Percentiles rank a stretch among this genome's conserved stretches.
Conservation (phyloP, 1,284 basidiomycete genomes). For the Vanrija humicola region DNA sequence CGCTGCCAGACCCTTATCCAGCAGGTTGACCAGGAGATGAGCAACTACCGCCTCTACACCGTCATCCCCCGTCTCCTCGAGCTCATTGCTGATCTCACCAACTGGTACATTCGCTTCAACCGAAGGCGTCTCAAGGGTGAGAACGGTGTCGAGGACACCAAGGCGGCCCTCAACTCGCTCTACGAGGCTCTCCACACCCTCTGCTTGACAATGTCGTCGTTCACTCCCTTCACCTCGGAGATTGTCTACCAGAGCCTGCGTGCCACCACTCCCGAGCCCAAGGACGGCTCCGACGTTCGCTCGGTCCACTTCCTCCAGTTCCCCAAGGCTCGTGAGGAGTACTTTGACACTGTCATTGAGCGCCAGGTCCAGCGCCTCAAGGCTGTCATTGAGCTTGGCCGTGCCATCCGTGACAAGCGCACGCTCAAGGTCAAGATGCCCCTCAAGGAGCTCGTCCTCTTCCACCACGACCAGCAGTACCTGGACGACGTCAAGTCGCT, state of each 20-base stretch:
- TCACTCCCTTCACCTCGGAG: slow-evolving; percentile 97
- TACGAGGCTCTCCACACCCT: slow-evolving; percentile 95
- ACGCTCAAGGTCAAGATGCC: slow-evolving; percentile 83
- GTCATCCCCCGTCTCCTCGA: slow-evolving; percentile 91
- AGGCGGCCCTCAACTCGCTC: slow-evolving; percentile 86
- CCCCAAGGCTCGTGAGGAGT: slow-evolving; percentile 89
- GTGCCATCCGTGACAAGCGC: slow-evolving; percentile 83
- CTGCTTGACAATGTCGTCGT: slow-evolving; percentile 94
- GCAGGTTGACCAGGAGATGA: slow-evolving; percentile 91
- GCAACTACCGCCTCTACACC: slow-evolving; percentile 93
- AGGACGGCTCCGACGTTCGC: slow-evolving; percentile 69
- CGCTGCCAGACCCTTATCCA: slow-evolving; percentile 94
- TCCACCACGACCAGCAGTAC: slow-evolving; percentile 84
- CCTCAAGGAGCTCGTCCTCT: slow-evolving; percentile 86
- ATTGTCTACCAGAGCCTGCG: slow-evolving; percentile 91
- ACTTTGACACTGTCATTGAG: slow-evolving; percentile 95
- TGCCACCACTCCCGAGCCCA: slow-evolving; percentile 73
- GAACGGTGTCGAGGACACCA: slow-evolving; percentile 83
- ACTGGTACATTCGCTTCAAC: slow-evolving; percentile 99
- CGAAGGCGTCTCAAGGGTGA: slow-evolving; percentile 93
- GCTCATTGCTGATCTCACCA: slow-evolving; percentile 93
- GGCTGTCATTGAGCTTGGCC: slow-evolving; percentile 85
- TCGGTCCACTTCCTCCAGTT: slow-evolving; percentile 95
- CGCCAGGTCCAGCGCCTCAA: slow-evolving; percentile 93
- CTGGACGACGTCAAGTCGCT: slow-evolving; percentile 81